Percentiles rank a stretch among this genome's conserved stretches.
phyloP scores from a whole-genome alignment of 345 rosid species.

The Euphorbia pulcherrima region DNA sequence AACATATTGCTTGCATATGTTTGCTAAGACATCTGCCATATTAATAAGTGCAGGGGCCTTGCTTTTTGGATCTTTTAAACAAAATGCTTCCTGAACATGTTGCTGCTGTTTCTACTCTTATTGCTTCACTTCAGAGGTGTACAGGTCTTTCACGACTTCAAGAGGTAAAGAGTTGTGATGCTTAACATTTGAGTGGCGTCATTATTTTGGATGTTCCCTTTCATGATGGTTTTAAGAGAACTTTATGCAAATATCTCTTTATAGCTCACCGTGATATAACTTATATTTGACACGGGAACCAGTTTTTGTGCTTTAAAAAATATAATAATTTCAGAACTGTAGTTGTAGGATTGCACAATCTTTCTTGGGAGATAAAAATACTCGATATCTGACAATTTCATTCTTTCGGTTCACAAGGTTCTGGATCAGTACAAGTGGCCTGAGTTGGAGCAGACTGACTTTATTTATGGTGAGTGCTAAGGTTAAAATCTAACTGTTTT shows the following conservation, averaged over 20 bases:
- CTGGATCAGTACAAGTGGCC: slow-evolving; percentile 80
- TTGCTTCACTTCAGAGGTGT: slow-evolving; percentile 74
- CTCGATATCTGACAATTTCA: slow-evolving; percentile 11
- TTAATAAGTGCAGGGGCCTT: slow-evolving; percentile 56
- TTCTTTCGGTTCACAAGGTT: slow-evolving; percentile 41
- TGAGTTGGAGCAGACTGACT: slow-evolving; percentile 68
- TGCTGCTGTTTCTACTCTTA: slow-evolving; percentile 52
- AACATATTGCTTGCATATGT: slow-evolving; percentile 2
- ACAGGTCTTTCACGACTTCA: slow-evolving; percentile 79
- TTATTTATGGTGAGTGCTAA: slow-evolving; percentile 62
- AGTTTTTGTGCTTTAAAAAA: neutral
- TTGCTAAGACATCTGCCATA: slow-evolving; percentile 18
- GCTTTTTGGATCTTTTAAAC: slow-evolving; percentile 49
- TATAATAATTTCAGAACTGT: neutral
- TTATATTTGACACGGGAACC: neutral
- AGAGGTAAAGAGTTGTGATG: slow-evolving; percentile 43
- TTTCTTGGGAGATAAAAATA: neutral
- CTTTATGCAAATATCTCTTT: neutral
- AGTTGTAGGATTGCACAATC: neutral
- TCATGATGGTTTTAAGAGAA: slow-evolving; percentile 4
- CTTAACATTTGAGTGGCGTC: neutral
- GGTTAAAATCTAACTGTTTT: neutral
- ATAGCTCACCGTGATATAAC: neutral
- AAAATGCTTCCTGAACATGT: slow-evolving; percentile 45
- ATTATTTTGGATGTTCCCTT: neutral